These are phyloP conservation scores for Solanum medicagineum DNA, from an alignment of 257 asterid species.

Conservation along the genomic window DNA sequence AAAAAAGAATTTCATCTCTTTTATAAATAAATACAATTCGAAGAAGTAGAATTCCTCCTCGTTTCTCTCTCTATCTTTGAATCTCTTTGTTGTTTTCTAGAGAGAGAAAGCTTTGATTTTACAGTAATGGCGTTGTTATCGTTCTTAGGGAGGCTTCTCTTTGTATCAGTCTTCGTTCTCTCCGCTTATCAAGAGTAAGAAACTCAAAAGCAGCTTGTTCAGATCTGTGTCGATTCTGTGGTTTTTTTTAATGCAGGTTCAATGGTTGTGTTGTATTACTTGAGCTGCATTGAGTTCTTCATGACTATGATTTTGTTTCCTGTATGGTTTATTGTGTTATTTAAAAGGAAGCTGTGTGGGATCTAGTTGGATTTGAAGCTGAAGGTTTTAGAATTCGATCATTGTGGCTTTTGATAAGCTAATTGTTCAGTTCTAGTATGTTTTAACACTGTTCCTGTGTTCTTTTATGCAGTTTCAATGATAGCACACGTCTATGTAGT, in stretches of 20 bases:
- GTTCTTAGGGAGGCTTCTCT: slow-evolving; percentile 75
- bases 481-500: background rate
- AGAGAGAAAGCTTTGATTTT: slow-evolving; percentile 6
- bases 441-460: background rate
- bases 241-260: background rate
- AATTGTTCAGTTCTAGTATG: no score
- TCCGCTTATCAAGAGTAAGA: slow-evolving; percentile 93
- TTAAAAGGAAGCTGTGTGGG: background rate
- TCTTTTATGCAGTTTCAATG: background rate
- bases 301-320: background rate
- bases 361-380: background rate
- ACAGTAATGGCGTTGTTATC: slow-evolving; percentile 61
- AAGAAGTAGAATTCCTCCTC: background rate
- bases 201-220: background rate
- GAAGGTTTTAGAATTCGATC: no score
- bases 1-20: no score
- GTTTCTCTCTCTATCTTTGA: slow-evolving; percentile 11
- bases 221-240: slow-evolving; percentile 34
- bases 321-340: background rate
- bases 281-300: background rate
- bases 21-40: background rate
- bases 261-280: background rate
- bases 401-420: no score
- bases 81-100: slow-evolving; percentile 5
- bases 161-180: slow-evolving; percentile 83